Percentiles rank a stretch among this genome's conserved stretches.
phyloP scores from a whole-genome alignment of 768 basidiomycete species.

The Mycena crocata region DNA sequence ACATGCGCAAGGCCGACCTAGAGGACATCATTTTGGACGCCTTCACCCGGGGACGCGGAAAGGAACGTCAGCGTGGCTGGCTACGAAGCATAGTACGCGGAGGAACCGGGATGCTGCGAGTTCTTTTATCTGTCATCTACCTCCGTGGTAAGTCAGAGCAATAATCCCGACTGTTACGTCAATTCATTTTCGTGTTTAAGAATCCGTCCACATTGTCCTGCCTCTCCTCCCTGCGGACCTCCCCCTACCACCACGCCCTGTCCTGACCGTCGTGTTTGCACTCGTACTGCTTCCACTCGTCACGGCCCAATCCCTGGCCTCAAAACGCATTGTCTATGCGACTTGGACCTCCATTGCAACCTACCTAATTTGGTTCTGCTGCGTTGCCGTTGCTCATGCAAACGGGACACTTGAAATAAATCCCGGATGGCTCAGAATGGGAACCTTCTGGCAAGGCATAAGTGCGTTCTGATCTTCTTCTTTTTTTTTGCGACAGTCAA shows the following conservation, averaged over 20 bases:
- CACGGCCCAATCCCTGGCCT: conserved; percentile 64
- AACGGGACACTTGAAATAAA: conserved; percentile 54
- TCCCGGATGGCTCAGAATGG: conserved; percentile 53
- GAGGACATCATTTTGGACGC: conserved; percentile 75
- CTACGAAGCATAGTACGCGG: conserved; percentile 59
- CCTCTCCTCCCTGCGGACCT: conserved; percentile 57
- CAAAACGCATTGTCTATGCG: conserved; percentile 64
- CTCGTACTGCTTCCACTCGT: conserved; percentile 62
- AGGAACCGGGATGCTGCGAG: conserved; percentile 56
- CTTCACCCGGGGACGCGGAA: conserved; percentile 67
- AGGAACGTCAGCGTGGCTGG: conserved; percentile 56
- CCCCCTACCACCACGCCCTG: conserved; percentile 48
- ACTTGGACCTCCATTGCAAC: conserved; percentile 69
- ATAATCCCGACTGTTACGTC: not conserved
- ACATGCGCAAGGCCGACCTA: conserved; percentile 71
- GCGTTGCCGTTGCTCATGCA: conserved; percentile 62
- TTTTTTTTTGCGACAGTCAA: not conserved
- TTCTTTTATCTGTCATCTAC: conserved; percentile 71
- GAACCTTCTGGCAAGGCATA: conserved; percentile 71
- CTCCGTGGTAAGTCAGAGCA: conserved; percentile 66
- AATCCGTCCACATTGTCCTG: conserved; percentile 63
- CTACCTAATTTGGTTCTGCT: conserved; percentile 72
- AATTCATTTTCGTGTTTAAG: conserved; percentile 47
- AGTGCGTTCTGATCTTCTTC: conserved; percentile 55
- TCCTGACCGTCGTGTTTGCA: conserved; percentile 55